phyloP scores from a whole-genome alignment of 2,329 filamentous ascomycete species.

The Ophiostoma quercus region DNA sequence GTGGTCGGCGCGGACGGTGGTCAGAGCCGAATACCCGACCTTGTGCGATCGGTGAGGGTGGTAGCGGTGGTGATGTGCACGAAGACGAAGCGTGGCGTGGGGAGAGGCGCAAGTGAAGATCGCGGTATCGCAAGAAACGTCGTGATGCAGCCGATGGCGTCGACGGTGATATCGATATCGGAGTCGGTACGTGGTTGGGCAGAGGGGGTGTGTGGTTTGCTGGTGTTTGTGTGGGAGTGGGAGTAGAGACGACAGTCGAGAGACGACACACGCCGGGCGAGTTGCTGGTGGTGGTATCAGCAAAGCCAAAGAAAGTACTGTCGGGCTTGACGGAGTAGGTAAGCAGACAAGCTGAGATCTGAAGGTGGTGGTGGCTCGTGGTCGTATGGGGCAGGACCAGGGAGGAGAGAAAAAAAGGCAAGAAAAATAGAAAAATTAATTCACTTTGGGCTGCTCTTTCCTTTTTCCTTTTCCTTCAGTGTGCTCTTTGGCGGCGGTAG shows the following conservation, averaged over 20 bases:
- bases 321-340: conserved; percentile 4
- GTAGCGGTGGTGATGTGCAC: background rate
- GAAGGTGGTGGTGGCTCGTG: background rate
- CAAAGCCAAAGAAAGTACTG: background rate
- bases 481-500: background rate
- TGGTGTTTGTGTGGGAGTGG: conserved; percentile 7
- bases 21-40: background rate
- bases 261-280: background rate
- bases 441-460: background rate
- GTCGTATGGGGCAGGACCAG: background rate
- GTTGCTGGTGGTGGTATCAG: conserved; percentile 11
- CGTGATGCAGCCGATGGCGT: background rate
- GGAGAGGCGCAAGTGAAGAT: background rate
- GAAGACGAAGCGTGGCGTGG: background rate
- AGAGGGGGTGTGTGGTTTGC: conserved; percentile 1
- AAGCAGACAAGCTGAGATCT: background rate
- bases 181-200: background rate
- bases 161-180: background rate
- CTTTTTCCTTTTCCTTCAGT: conserved; percentile 10
- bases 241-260: conserved; percentile 5
- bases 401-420: conserved; percentile 13
- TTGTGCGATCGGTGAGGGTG: background rate
- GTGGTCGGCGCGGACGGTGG: background rate
- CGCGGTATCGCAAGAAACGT: background rate
- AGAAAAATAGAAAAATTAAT: conserved; percentile 13